Evolutionary conservation across 1,284 basidiomycete genomes (phyloP), one percentile per base, ranked within the genome.

Genomic region (Malassezia yamatoensis): DNA sequence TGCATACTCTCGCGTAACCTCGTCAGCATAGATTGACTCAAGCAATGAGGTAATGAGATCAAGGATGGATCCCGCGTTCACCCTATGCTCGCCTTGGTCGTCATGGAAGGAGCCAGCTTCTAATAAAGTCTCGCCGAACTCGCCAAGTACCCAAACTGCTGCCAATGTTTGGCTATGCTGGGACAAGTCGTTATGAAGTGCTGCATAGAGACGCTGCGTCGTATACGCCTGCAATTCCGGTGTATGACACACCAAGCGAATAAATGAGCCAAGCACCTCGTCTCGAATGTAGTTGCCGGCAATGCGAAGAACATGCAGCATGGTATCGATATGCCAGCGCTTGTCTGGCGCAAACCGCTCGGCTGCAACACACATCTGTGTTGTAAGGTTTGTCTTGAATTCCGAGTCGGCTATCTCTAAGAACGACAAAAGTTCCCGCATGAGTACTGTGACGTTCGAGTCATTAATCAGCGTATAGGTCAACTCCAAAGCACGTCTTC

Each of bases 241-340:
- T 0, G 94, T 98, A 77, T 99, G 90, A 47, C 88, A 89, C 0
- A 96, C 90, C 18, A 99, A 82, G 18, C 94, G 86, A 61, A 99
- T 88, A 77, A 98, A 98, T 0, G 88, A 84, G 0, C 90, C 88
- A 13, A 98, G 77, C 42, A 96, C 90, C 76, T 98, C 94, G 76
- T 98, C 94, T 59, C 90, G 82, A 29, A 99, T 91, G 68, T 90
- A 96, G 78, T 98, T 98, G 46, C 94, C 94, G n/a, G 93, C 91
- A 67, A 96, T 78, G 76, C 90, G 93, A 61, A 99, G 78, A 1
- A 93, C 88, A 20, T 94, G 82, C 52, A 99, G 78, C 9, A 96
- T 87, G 0, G 94, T 96, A 76, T 98, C 94, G 60, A 99, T 96
- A 75, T 99, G 94, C 94, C 94, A 99, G 64, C 94, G 81, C 77